A percentile compares a stretch with the other conserved stretches of the same genome.
phyloP scores from a whole-genome alignment of 345 rosid species.

The Gynandropsis gynandra region DNA sequence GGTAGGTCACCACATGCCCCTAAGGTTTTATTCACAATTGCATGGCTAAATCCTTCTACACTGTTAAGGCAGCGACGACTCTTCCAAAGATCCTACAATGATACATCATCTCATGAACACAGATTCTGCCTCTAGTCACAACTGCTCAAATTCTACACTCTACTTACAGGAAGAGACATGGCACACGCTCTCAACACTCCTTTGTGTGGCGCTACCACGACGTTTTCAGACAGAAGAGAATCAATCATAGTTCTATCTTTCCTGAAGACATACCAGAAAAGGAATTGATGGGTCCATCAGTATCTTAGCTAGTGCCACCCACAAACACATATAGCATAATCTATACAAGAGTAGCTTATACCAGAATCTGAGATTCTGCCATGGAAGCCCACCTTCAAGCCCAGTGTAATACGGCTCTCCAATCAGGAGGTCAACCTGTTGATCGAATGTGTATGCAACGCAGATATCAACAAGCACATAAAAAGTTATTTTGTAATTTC shows the following conservation, averaged over 20 bases:
- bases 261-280: conserved; percentile 37
- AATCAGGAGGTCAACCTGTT: conserved; percentile 72
- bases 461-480: conserved; percentile 5
- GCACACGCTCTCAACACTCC: conserved; percentile 77
- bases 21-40: conserved; percentile 60
- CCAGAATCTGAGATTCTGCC: conserved; percentile 97
- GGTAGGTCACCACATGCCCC: conserved; percentile 77
- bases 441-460: conserved; percentile 6
- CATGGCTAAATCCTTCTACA: conserved; percentile 87
- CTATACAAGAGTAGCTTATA: conserved; percentile 25
- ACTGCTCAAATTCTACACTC: conserved; percentile 6
- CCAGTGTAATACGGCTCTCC: conserved; percentile 84
- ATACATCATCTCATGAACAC: conserved; percentile 6
- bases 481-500: neutral
- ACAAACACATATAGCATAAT: conserved; percentile 9
- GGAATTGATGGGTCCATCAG: neutral
- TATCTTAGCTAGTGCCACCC: neutral
- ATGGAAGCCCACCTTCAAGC: conserved; percentile 73
- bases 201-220: conserved; percentile 63
- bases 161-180: conserved; percentile 79
- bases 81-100: conserved; percentile 75
- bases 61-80: conserved; percentile 57
- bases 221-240: conserved; percentile 52
- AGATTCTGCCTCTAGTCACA: conserved; percentile 4
- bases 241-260: conserved; percentile 69